Evolutionary conservation across 2,329 filamentous ascomycete genomes (phyloP).

Genomic region (Teratosphaeria epicoccoides): DNA sequence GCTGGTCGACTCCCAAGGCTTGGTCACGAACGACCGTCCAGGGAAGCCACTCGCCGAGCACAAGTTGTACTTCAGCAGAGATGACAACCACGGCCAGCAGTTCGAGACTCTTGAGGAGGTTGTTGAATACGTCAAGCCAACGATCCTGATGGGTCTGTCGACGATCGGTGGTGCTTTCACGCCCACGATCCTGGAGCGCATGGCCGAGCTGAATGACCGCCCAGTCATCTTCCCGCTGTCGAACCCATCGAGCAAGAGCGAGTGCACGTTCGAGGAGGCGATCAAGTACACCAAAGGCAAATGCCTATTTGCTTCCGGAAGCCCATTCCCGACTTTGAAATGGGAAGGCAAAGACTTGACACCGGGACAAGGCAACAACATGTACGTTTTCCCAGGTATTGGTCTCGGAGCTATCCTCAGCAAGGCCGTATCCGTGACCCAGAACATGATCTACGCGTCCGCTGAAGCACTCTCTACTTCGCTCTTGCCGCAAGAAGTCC

Average conservation of each 20-base stretch:
- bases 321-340: constrained; percentile 66
- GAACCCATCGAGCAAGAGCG: constrained; percentile 91
- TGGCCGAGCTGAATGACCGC: constrained; percentile 53
- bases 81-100: constrained; percentile 54
- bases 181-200: constrained; percentile 62
- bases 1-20: constrained; percentile 82
- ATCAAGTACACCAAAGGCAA: constrained; percentile 83
- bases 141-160: constrained; percentile 85
- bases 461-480: constrained; percentile 69
- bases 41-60: constrained; percentile 78
- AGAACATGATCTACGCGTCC: constrained; percentile 94
- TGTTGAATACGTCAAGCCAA: constrained; percentile 89
- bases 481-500: constrained; percentile 70
- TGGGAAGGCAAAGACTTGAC: constrained; percentile 35
- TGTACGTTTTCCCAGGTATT: constrained; percentile 94
- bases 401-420: constrained; percentile 86
- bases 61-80: constrained; percentile 57
- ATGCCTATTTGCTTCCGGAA: constrained; percentile 88
- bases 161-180: constrained; percentile 94
- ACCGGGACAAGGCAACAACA: constrained; percentile 61
- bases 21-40: constrained; percentile 85
- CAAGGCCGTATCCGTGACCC: constrained; percentile 77
- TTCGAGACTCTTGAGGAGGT: constrained; percentile 77
- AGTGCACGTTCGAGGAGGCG: constrained; percentile 94
- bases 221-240: constrained; percentile 80